Evolutionary conservation across 306 rosid genomes (phyloP).

Genomic region (Citrullus amarus): DNA sequence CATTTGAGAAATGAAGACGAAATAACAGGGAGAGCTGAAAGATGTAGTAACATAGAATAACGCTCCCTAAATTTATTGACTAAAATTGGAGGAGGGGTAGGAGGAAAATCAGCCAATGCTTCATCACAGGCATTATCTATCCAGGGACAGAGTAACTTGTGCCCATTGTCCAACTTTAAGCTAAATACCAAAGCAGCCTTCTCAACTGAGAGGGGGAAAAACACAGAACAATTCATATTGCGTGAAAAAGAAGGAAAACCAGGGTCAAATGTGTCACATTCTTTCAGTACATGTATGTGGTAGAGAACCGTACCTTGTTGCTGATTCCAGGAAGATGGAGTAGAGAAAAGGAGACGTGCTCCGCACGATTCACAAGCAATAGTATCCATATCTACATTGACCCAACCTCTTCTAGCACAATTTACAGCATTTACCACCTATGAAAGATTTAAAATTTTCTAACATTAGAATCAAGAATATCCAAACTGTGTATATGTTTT

Average conservation of each 20-base stretch:
- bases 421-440: conserved; percentile 81
- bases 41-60: conserved; percentile 39
- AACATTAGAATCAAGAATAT: not conserved
- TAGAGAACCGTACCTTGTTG: conserved; percentile 50
- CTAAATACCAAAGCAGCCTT: conserved; percentile 88
- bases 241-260: not conserved
- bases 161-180: conserved; percentile 83
- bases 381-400: conserved; percentile 65
- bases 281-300: not conserved
- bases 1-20: conserved; percentile 43
- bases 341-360: conserved; percentile 60
- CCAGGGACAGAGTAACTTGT: conserved; percentile 93
- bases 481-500: not conserved
- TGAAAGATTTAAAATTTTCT: conserved; percentile 11
- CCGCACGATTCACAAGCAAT: conserved; percentile 83
- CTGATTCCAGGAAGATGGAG: conserved; percentile 84
- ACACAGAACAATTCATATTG: not conserved
- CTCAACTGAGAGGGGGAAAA: conserved; percentile 56
- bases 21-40: conserved; percentile 61
- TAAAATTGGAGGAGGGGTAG: conserved; percentile 45
- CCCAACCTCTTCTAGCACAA: conserved; percentile 97
- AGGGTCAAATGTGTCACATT: not conserved
- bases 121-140: conserved; percentile 78
- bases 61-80: conserved; percentile 59
- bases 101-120: conserved; percentile 63